Evolutionary conservation across 2,329 filamentous ascomycete genomes (phyloP).

Genomic region (Gliomastix tumulicola): DNA sequence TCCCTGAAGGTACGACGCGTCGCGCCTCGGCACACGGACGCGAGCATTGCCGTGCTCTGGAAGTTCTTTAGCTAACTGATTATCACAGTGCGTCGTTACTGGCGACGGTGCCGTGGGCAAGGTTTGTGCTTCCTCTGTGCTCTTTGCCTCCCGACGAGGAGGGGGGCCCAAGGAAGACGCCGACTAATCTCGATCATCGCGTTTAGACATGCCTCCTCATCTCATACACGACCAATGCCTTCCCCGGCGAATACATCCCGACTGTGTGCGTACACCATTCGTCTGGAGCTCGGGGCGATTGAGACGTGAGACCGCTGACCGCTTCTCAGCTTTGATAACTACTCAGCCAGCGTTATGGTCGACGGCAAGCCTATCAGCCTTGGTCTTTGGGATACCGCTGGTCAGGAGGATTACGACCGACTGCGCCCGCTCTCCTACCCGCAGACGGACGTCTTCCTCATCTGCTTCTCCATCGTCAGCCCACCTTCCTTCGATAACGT

Average conservation of each 20-base stretch:
- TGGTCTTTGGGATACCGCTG: conserved; percentile 96
- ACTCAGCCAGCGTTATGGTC: conserved; percentile 98
- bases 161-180: conserved; percentile 1
- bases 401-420: conserved; percentile 97
- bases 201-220: conserved; percentile 99
- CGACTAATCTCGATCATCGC: background rate
- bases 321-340: conserved; percentile 90
- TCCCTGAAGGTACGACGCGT: conserved; percentile 77
- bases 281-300: conserved; percentile 1
- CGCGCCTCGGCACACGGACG: conserved; percentile 4
- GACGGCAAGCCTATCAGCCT: conserved; percentile 97
- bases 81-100: conserved; percentile 84
- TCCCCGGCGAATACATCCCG: conserved; percentile 99
- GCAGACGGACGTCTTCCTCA: conserved; percentile 96
- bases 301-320: no score
- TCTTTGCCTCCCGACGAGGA: conserved; percentile 5
- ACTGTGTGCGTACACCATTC: conserved; percentile 74
- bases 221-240: conserved; percentile 98
- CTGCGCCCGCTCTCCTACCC: conserved; percentile 93
- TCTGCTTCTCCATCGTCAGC: conserved; percentile 98
- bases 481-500: conserved; percentile 98
- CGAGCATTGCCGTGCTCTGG: background rate
- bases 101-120: conserved; percentile 99
- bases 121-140: no score
- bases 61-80: conserved; percentile 18